These are phyloP conservation scores for Usnea hakonensis DNA, from an alignment of 495 filamentous ascomycete genomes.

Conservation along the genomic window DNA sequence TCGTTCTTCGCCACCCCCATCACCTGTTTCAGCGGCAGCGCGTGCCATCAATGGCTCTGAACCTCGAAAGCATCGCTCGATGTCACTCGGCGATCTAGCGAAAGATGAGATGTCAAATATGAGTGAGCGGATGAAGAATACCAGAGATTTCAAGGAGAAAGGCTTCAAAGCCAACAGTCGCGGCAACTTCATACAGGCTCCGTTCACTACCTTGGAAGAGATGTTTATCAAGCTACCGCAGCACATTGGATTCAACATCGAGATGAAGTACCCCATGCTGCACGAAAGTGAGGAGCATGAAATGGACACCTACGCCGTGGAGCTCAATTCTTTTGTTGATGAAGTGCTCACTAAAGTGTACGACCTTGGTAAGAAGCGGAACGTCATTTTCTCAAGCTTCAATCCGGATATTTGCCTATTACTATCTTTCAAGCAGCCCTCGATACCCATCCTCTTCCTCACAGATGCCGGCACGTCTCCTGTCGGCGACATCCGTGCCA, in stretches of 20 bases:
- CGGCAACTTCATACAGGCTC: constrained; percentile 86
- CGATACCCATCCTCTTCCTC: constrained; percentile 88
- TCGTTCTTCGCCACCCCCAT: constrained; percentile 36
- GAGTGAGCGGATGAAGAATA: constrained; percentile 93
- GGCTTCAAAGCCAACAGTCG: constrained; percentile 95
- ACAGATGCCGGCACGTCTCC: constrained; percentile 72
- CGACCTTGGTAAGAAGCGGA: constrained; percentile 59
- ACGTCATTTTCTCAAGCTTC: constrained; percentile 93
- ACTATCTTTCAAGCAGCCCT: constrained; percentile 91
- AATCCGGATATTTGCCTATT: constrained; percentile 94
- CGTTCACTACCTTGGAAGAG: constrained; percentile 90
- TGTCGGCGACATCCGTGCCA: constrained; percentile 84
- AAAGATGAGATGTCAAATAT: constrained; percentile 51
- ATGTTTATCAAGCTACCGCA: constrained; percentile 79
- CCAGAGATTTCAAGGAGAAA: constrained; percentile 82
- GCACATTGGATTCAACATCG: constrained; percentile 89
- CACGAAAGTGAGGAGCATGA: constrained; percentile 88
- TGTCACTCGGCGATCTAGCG: constrained; percentile 47
- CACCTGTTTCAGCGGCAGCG: constrained; percentile 33
- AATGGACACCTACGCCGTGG: constrained; percentile 96
- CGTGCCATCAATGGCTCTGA: constrained; percentile 18
- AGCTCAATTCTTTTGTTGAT: constrained; percentile 95
- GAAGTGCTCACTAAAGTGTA: constrained; percentile 86
- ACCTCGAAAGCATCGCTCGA: constrained; percentile 40
- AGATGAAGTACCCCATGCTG: constrained; percentile 99